These are phyloP conservation scores for Lizonia empirigonia DNA, from an alignment of 2,329 filamentous ascomycete species.

Conservation along the genomic window DNA sequence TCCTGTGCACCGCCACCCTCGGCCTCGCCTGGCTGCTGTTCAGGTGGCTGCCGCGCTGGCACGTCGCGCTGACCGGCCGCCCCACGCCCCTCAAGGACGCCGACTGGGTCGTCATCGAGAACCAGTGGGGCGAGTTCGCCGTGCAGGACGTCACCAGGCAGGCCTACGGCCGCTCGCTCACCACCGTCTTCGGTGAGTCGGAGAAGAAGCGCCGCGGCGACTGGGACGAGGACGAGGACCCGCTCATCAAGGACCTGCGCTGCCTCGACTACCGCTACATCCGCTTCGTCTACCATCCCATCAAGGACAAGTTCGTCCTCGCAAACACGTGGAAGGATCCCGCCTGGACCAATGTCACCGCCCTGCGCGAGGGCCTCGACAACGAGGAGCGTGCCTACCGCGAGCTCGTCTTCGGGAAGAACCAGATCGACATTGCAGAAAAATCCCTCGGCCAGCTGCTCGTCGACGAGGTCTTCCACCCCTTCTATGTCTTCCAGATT, in stretches of 20 bases:
- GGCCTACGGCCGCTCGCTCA: conserved; percentile 66
- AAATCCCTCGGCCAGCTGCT: conserved; percentile 83
- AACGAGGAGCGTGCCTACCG: conserved; percentile 84
- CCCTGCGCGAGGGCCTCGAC: conserved; percentile 79
- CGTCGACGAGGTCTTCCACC: conserved; percentile 94
- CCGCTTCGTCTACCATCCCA: conserved; percentile 86
- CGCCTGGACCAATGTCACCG: conserved; percentile 77
- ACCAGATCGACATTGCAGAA: conserved; percentile 90
- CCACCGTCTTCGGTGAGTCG: conserved; percentile 70
- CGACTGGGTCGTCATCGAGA: conserved; percentile 93
- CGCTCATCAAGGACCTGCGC: conserved; percentile 74
- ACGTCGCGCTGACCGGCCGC: conserved; percentile 75
- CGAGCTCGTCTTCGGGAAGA: conserved; percentile 85
- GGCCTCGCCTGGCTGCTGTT: conserved; percentile 85
- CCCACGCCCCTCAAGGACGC: conserved; percentile 73
- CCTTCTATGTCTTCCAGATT: conserved; percentile 98
- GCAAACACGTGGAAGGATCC: conserved; percentile 95
- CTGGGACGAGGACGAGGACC: conserved; percentile 73
- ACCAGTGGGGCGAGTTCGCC: conserved; percentile 93
- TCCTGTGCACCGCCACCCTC: conserved; percentile 72
- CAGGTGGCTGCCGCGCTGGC: conserved; percentile 88
- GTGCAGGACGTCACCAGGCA: conserved; percentile 71
- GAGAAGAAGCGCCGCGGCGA: conserved; percentile 71
- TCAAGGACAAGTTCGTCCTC: conserved; percentile 85
- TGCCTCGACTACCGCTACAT: conserved; percentile 93